Evolutionary conservation across 129 eudicot genomes (phyloP).

Genomic region (Solidago caesia): DNA sequence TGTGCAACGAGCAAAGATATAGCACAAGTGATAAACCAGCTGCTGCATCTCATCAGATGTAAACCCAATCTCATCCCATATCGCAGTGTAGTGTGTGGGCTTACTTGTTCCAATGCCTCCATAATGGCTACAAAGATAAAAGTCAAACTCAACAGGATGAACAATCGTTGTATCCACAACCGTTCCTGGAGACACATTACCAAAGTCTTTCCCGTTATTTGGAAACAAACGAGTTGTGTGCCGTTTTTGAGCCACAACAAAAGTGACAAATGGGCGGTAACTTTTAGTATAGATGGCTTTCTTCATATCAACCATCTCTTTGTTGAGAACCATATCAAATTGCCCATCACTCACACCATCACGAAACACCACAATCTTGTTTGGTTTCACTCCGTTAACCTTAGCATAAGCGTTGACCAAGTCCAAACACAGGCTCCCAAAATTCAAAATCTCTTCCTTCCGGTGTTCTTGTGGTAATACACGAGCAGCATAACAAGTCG

Average conservation of each 20-base stretch:
- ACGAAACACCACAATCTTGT: slow-evolving; percentile 63
- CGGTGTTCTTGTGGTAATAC: slow-evolving; percentile 58
- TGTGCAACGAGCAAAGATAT: slow-evolving; percentile 68
- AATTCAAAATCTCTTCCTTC: slow-evolving; percentile 49
- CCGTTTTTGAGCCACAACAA: slow-evolving; percentile 74
- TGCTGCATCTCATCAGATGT: slow-evolving; percentile 60
- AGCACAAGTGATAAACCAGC: slow-evolving; percentile 65
- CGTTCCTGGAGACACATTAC: slow-evolving; percentile 76
- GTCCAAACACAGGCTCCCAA: slow-evolving; percentile 58
- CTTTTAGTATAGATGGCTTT: slow-evolving; percentile 30
- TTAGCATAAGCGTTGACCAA: slow-evolving; percentile 47
- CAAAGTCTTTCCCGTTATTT: slow-evolving; percentile 19
- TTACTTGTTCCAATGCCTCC: slow-evolving; percentile 83
- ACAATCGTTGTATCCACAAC: slow-evolving; percentile 64
- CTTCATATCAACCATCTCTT: slow-evolving; percentile 54
- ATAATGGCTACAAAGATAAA: slow-evolving; percentile 66
- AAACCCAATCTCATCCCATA: slow-evolving; percentile 58
- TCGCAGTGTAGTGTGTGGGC: slow-evolving; percentile 73
- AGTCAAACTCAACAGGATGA: slow-evolving; percentile 64
- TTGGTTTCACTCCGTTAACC: slow-evolving; percentile 47
- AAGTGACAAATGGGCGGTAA: slow-evolving; percentile 59
- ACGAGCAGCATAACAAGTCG: slow-evolving; percentile 60
- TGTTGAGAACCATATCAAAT: slow-evolving; percentile 67
- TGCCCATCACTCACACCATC: slow-evolving; percentile 92
- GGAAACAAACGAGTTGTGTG: slow-evolving; percentile 70